Evolutionary conservation across 352 stramenopile species (phyloP), one percentile per base, ranked within the genome.

Genomic region (Globisporangium paddicum): DNA sequence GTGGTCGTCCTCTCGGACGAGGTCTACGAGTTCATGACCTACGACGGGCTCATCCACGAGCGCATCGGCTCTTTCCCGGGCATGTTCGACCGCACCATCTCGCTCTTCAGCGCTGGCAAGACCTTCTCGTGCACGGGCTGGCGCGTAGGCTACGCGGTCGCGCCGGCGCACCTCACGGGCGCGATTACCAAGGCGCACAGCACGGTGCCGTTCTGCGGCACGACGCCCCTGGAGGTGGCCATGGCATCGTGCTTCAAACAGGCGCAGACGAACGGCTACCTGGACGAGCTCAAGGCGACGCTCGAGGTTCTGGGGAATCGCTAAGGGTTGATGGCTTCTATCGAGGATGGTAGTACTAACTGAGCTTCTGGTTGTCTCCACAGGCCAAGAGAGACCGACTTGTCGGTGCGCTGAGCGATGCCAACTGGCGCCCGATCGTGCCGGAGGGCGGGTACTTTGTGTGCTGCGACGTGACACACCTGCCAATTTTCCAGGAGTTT

Each of bases 21-120:
- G 69, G 97, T 99, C 16, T 99, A 99, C 79, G 97, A 99, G 79
- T 98, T 98, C 68, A 98, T 99, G 81, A 88, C 93, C 40, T 97
- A 86, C 66, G 88, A 96, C 58, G 83, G 81, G 7, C 67, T 80
- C 1, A 5, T 52, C 16, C 80, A 94, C 55, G 76, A 90, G 52
- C 84, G 86, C 21, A 72, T 96, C 40, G 87, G 83, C 6, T 46
- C 77, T 40, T 74, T 97, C 55, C 83, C 89, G 1, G 80, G 87
- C 37, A 89, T 97, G 66, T 89, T 84, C 41, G 75, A 97, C 34
- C 82, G 86, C 57, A 97, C 87, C 2, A 81, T 98, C 44, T 95
- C 96, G n/a, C 87, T 97, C 32, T 96, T 96, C 60, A 97, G 87
- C 16, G 75, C 94, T 2, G 90, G 90, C 3, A 98, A 98, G 62